A percentile compares a stretch with the other conserved stretches of the same genome.
phyloP scores from a whole-genome alignment of 176 grass and related monocot genomes.

The Zizania latifolia region DNA sequence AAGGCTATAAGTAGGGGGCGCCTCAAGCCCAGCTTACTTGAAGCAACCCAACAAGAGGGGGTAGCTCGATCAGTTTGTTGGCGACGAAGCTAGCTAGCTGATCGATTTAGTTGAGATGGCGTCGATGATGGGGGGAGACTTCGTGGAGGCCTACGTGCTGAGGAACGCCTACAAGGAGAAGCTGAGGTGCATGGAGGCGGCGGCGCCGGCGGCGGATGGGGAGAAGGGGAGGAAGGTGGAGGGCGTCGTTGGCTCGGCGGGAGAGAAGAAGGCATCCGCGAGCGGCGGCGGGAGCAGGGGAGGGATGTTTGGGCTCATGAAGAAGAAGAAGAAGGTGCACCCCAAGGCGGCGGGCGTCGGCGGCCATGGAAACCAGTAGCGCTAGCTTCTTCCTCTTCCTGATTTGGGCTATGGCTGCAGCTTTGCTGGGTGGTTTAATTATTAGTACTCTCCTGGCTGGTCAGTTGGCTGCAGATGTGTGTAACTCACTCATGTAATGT shows the following conservation, averaged over 20 bases:
- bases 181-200: conserved; percentile 28
- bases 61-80: neutral
- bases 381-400: neutral
- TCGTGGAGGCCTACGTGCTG: conserved; percentile 52
- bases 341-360: neutral
- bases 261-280: conserved; percentile 3
- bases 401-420: neutral
- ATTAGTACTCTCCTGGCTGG: neutral
- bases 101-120: conserved; percentile 19
- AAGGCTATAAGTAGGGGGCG: conserved; percentile 8
- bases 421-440: neutral
- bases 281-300: neutral
- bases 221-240: neutral
- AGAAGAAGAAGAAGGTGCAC: conserved; percentile 34
- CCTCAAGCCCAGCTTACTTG: neutral
- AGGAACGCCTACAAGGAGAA: conserved; percentile 55
- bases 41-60: neutral
- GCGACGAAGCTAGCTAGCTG: too few species aligned
- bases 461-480: neutral
- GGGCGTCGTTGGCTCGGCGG: neutral
- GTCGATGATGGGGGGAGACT: conserved; percentile 54
- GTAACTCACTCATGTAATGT: neutral
- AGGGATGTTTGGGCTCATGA: conserved; percentile 26
- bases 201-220: neutral
- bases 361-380: neutral